Evolutionary conservation across 2,329 filamentous ascomycete genomes (phyloP).

Genomic region (Colletotrichum sp.): DNA sequence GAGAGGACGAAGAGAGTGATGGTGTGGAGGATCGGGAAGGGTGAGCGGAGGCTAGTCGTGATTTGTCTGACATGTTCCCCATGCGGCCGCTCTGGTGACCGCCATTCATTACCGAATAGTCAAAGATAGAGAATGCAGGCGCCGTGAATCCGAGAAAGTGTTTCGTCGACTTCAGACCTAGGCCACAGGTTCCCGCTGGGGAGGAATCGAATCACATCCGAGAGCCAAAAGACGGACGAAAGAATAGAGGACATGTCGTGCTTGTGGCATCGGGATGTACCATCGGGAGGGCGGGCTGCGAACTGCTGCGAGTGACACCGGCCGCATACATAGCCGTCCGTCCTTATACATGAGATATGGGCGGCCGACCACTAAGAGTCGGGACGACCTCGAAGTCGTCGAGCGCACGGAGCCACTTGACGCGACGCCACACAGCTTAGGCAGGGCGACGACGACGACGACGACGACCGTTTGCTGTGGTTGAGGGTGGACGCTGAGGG

Average conservation of each 20-base stretch:
- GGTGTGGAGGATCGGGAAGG: slow-evolving; percentile 17
- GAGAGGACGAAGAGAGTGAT: not conserved
- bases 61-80: slow-evolving; percentile 14
- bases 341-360: not conserved
- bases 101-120: not conserved
- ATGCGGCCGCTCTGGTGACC: slow-evolving; percentile 13
- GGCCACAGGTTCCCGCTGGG: not conserved
- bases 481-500: not conserved
- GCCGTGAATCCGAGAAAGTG: not conserved
- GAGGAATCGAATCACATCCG: not conserved
- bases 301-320: slow-evolving; percentile 15
- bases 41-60: slow-evolving; percentile 11
- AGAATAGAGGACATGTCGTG: not conserved
- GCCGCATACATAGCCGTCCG: slow-evolving; percentile 2
- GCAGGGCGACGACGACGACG: not conserved
- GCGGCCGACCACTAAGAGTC: not conserved
- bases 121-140: not conserved
- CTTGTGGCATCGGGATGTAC: not conserved
- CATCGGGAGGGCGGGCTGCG: slow-evolving; percentile 2
- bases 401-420: not conserved
- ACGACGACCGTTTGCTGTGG: not conserved
- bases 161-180: not conserved
- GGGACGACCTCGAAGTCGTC: not conserved
- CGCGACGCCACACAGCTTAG: not conserved
- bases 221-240: not conserved